A percentile compares a stretch with the other conserved stretches of the same genome.
phyloP scores from a whole-genome alignment of 2,329 filamentous ascomycete species.

The Bertia moriformis region DNA sequence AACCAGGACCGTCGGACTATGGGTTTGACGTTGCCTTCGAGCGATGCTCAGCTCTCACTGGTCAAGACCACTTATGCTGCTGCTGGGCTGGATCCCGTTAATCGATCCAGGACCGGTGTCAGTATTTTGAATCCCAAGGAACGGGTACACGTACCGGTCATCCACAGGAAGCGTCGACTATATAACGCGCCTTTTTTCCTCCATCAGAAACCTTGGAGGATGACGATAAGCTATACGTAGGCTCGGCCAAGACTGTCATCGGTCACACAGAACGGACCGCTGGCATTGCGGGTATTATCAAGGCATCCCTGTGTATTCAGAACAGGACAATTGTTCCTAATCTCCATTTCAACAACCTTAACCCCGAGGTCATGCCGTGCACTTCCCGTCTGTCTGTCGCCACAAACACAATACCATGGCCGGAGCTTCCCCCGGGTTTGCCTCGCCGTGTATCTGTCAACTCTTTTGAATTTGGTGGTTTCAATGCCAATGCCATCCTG shows the following conservation, averaged over 20 bases:
- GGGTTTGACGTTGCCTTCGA: slow-evolving; percentile 18
- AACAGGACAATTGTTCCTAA: not conserved
- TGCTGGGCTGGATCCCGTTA: slow-evolving; percentile 18
- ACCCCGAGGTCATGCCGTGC: not conserved
- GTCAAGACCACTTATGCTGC: slow-evolving; percentile 20
- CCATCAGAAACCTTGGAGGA: not conserved
- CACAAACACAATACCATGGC: not conserved
- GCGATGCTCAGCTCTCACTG: slow-evolving; percentile 19
- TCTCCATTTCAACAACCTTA: not conserved
- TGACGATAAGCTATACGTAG: not conserved
- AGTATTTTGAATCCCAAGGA: slow-evolving; percentile 28
- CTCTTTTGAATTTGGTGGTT: not conserved
- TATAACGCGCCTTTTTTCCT: not conserved
- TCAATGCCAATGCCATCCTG: not conserved
- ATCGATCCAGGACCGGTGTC: slow-evolving; percentile 12
- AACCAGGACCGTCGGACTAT: slow-evolving; percentile 19
- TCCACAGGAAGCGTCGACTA: not conserved
- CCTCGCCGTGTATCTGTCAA: not conserved
- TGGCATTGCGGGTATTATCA: not conserved
- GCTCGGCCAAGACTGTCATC: not conserved
- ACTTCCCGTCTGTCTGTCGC: not conserved
- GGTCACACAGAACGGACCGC: not conserved
- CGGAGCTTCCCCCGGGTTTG: not conserved
- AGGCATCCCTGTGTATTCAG: not conserved
- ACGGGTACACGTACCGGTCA: slow-evolving; percentile 12